These are phyloP conservation scores for Jackrogersella minutella DNA, from an alignment of 495 filamentous ascomycete genomes.

Conservation along the genomic window DNA sequence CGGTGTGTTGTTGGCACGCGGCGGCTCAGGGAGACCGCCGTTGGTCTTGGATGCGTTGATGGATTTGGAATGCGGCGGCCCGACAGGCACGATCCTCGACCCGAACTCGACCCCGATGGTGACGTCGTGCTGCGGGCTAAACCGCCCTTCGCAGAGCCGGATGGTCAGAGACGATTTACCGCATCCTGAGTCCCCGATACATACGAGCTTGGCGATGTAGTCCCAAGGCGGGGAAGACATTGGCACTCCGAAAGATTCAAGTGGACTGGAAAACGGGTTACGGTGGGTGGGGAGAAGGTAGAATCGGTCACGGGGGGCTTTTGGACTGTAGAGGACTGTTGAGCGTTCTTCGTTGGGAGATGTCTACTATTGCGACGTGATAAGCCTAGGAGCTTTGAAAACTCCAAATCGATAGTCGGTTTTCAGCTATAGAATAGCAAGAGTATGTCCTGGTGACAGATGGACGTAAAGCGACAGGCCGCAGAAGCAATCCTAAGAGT, in stretches of 20 bases:
- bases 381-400: conserved; percentile 8
- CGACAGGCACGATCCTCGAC: conserved; percentile 90
- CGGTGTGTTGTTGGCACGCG: conserved; percentile 35
- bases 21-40: conserved; percentile 52
- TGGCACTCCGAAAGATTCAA: conserved; percentile 11
- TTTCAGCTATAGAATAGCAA: conserved; percentile 2
- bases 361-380: neutral
- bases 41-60: conserved; percentile 42
- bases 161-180: conserved; percentile 92
- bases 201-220: conserved; percentile 98
- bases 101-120: conserved; percentile 99
- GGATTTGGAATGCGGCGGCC: conserved; percentile 69
- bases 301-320: conserved; percentile 9
- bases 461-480: neutral
- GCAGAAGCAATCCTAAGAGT: neutral
- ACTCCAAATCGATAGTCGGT: conserved; percentile 2
- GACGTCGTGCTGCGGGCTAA: conserved; percentile 90
- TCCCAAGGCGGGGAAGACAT: conserved; percentile 81
- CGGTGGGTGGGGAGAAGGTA: neutral
- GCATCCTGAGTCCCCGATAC: conserved; percentile 92
- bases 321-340: neutral
- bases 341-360: neutral
- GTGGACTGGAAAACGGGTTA: conserved; percentile 1
- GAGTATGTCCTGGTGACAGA: conserved; percentile 12
- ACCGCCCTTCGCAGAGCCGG: conserved; percentile 95